phyloP scores from a whole-genome alignment of 768 basidiomycete genomes.

The Calocera cornea region DNA sequence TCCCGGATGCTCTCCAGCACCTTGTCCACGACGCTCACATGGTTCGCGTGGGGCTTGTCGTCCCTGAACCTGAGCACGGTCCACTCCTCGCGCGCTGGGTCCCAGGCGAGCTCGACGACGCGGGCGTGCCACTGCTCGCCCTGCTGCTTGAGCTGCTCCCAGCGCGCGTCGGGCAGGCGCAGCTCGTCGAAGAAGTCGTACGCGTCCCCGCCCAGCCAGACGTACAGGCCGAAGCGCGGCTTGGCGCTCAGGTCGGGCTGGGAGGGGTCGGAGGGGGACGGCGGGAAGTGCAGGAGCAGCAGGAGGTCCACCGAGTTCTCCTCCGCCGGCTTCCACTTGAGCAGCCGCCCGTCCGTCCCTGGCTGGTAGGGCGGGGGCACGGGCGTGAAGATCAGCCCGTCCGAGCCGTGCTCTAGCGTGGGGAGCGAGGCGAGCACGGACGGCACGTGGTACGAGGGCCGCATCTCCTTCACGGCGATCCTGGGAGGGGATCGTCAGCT shows the following conservation, averaged over 20 bases:
- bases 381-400: constrained; percentile 93
- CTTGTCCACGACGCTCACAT: constrained; percentile 65
- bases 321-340: constrained; percentile 98
- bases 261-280: constrained; percentile 35
- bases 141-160: constrained; percentile 77
- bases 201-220: constrained; percentile 60
- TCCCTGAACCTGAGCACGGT: constrained; percentile 86
- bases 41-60: constrained; percentile 90
- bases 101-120: constrained; percentile 90
- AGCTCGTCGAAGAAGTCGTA: constrained; percentile 81
- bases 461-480: constrained; percentile 76
- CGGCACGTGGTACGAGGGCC: constrained; percentile 73
- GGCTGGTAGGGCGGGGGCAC: constrained; percentile 65
- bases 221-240: constrained; percentile 70
- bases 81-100: constrained; percentile 52
- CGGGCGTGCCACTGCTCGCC: constrained; percentile 88
- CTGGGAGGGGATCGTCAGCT: constrained; percentile 28
- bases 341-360: constrained; percentile 82
- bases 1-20: constrained; percentile 86
- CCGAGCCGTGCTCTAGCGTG: constrained; percentile 75
- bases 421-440: constrained; percentile 81
- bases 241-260: constrained; percentile 72
- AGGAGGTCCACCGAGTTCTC: constrained; percentile 99
- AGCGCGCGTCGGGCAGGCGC: constrained; percentile 76
- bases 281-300: constrained; percentile 85